A percentile compares a stretch with the other conserved stretches of the same genome.
These are phyloP conservation scores for Smithsoniella earleae DNA, from an alignment of 163 green algal genomes.

Conservation along the genomic window DNA sequence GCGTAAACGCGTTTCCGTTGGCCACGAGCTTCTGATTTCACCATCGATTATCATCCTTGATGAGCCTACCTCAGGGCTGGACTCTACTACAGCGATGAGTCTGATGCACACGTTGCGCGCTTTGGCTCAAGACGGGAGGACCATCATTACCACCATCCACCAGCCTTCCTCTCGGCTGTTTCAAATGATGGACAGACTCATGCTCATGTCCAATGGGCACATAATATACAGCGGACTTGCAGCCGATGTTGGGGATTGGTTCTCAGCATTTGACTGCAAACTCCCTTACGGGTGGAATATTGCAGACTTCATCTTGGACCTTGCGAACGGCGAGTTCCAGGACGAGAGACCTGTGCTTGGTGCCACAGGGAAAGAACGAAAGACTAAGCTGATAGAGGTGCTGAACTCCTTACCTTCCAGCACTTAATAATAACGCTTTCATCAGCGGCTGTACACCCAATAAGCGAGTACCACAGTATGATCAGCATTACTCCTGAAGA, in stretches of 20 bases:
- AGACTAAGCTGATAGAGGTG: constrained; percentile 1
- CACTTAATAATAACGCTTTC: too few relatives aligned
- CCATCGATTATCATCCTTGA: constrained; percentile 76
- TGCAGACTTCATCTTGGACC: constrained; percentile 80
- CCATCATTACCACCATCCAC: constrained; percentile 78
- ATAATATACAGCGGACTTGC: constrained; percentile 71
- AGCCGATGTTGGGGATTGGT: constrained; percentile 46
- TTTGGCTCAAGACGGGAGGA: constrained; percentile 62
- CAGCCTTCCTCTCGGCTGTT: constrained; percentile 71
- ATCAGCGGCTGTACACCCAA: too few relatives aligned
- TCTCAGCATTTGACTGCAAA: constrained; percentile 52
- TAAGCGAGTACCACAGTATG: too few relatives aligned
- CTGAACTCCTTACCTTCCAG: too few relatives aligned
- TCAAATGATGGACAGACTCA: constrained; percentile 73
- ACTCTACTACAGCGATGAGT: constrained; percentile 79
- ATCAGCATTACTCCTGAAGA: too few relatives aligned
- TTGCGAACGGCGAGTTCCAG: constrained; percentile 62
- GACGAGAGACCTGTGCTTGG: neutral
- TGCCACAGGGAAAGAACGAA: neutral
- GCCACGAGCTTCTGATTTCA: constrained; percentile 88
- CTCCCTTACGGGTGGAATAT: constrained; percentile 68
- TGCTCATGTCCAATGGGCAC: constrained; percentile 74
- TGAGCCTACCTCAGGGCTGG: constrained; percentile 67
- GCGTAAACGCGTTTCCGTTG: constrained; percentile 80
- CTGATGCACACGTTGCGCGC: constrained; percentile 63